phyloP scores from a whole-genome alignment of 1,284 basidiomycete species.

The Coniophora puteana region DNA sequence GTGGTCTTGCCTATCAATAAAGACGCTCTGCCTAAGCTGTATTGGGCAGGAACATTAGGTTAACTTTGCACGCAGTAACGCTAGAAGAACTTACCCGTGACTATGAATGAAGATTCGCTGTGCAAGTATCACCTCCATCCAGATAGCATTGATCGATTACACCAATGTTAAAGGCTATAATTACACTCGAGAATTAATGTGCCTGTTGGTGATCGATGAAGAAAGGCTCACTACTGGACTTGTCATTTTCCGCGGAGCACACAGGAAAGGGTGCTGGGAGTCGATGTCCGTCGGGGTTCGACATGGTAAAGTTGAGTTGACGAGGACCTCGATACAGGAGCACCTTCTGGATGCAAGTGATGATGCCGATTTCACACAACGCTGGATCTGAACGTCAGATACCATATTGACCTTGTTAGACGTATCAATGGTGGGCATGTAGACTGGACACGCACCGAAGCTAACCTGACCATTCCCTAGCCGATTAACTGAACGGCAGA shows the following conservation, averaged over 20 bases:
- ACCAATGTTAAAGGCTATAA: conserved; percentile 35
- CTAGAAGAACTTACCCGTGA: conserved; percentile 18
- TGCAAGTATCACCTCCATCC: conserved; percentile 51
- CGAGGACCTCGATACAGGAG: too few relatives aligned
- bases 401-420: too few relatives aligned
- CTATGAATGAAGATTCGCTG: conserved; percentile 40
- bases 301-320: conserved; percentile 39
- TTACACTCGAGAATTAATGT: neutral
- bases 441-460: too few relatives aligned
- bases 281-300: conserved; percentile 46
- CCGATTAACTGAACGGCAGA: too few relatives aligned
- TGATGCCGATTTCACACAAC: too few relatives aligned
- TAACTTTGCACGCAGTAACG: neutral
- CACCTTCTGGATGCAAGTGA: too few relatives aligned
- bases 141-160: conserved; percentile 41
- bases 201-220: neutral
- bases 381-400: too few relatives aligned
- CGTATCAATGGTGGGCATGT: too few relatives aligned
- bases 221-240: conserved; percentile 38
- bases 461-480: too few relatives aligned
- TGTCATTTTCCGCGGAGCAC: conserved; percentile 37
- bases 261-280: conserved; percentile 61
- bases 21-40: conserved; percentile 41
- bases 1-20: conserved; percentile 47
- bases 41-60: conserved; percentile 1